Evolutionary conservation across 306 rosid species (phyloP).

Genomic region (Leucaena leucocephala): DNA sequence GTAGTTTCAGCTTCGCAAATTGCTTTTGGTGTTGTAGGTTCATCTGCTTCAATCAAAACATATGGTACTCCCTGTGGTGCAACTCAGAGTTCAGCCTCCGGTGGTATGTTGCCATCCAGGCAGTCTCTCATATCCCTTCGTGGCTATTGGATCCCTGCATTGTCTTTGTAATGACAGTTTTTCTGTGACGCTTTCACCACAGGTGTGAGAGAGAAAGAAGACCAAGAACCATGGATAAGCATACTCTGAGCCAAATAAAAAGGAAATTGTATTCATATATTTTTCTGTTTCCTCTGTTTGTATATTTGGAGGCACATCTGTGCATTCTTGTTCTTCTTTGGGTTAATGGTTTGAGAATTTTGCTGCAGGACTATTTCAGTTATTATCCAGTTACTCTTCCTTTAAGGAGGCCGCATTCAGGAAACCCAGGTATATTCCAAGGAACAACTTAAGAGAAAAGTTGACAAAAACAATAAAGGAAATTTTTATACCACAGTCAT

Average conservation of each 20-base stretch:
- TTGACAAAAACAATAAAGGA: constrained; percentile 3
- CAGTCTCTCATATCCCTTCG: background rate
- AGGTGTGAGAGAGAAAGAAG: constrained; percentile 58
- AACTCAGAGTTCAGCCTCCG: constrained; percentile 39
- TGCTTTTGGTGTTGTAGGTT: constrained; percentile 79
- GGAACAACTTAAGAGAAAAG: constrained; percentile 8
- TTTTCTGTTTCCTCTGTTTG: background rate
- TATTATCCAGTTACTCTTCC: constrained; percentile 76
- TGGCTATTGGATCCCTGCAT: constrained; percentile 32
- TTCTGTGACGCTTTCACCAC: constrained; percentile 37
- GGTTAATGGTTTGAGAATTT: constrained; percentile 38
- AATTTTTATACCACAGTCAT: constrained; percentile 12
- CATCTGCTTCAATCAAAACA: constrained; percentile 51
- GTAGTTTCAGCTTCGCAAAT: constrained; percentile 66
- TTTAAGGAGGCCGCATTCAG: constrained; percentile 75
- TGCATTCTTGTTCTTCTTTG: constrained; percentile 33
- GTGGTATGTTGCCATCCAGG: constrained; percentile 45
- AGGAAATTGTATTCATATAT: background rate
- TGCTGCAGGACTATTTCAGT: constrained; percentile 67
- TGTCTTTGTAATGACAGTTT: constrained; percentile 29
- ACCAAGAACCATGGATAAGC: constrained; percentile 81
- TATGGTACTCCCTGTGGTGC: constrained; percentile 48
- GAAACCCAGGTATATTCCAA: constrained; percentile 73
- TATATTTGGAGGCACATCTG: constrained; percentile 20
- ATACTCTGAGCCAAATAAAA: constrained; percentile 21